phyloP scores from a whole-genome alignment of 306 rosid species.

The Ammopiptanthus mongolicus region DNA sequence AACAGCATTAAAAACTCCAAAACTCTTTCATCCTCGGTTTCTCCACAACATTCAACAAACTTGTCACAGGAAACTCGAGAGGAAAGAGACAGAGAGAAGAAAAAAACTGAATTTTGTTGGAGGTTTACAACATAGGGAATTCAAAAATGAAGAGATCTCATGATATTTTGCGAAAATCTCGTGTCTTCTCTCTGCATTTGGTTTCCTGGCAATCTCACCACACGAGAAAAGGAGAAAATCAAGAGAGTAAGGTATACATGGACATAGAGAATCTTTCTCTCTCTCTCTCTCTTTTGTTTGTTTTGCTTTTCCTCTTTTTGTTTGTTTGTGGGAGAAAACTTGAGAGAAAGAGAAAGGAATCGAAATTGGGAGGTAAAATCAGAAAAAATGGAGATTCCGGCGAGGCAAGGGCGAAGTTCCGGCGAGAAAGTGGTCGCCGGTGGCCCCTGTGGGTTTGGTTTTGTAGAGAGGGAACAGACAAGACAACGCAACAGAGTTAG shows the following conservation, averaged over 20 bases:
- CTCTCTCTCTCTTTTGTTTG: background rate
- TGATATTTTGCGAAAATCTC: background rate
- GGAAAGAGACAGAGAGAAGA: background rate
- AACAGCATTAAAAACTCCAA: background rate
- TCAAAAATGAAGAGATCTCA: constrained; percentile 25
- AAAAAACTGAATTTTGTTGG: background rate
- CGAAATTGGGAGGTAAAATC: background rate
- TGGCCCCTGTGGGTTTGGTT: constrained; percentile 12
- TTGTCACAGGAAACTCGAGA: background rate
- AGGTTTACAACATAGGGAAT: background rate
- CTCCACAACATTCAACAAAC: constrained; percentile 13
- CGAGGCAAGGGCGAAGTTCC: constrained; percentile 20
- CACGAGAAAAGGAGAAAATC: constrained; percentile 5
- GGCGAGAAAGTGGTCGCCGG: constrained; percentile 56
- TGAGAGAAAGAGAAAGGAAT: background rate
- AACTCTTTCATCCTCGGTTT: background rate
- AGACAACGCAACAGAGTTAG: constrained; percentile 26
- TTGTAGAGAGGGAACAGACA: constrained; percentile 29
- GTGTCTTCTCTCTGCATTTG: constrained; percentile 28
- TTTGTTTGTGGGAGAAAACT: background rate
- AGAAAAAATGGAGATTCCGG: constrained; percentile 3
- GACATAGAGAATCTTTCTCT: background rate
- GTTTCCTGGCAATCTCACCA: constrained; percentile 16
- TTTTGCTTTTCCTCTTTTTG: background rate
- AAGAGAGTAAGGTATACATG: background rate